Base-by-base conservation (phyloP, 768 basidiomycete species). In the Suillus cothurnatus region DNA sequence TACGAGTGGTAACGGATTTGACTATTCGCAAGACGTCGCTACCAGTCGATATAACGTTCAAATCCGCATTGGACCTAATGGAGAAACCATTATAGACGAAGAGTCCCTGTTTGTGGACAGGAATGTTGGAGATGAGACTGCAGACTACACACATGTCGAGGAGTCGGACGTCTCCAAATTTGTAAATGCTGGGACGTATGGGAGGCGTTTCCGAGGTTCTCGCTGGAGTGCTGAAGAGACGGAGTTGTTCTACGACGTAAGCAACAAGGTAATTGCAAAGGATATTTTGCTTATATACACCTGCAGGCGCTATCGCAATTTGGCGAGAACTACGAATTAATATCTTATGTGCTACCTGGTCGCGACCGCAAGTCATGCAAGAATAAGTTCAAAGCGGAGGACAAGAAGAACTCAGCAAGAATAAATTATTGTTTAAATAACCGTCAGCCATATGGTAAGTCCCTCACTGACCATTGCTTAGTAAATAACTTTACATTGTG, bases 211-310 rank as follows among this genome's bases (percentile, higher is more conserved):
- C 64, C 85, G 89, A n/a, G 91, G 91, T 12, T 89, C 90, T 19
- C 87, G 94, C 23, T 97, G 95, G 95, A 90, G 87, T 73, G 85
- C 85, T n/a, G 91, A 91, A 66, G 95, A 96, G 76, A 97, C 95
- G 0, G 94, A 95, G 63, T 75, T 89, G 23, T 97, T 97, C 74
- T 97, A 87, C 74, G 84, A 94, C 65, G 94, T 95, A 71, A 70
- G 89, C 76, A 28, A 47, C 47, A 19, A 14, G 21, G 50, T 36
- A 19, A 45, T 50, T 50, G 56, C 12, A 14, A 39, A 26, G 58
- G 12, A 19, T 61, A 21, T 59, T 38, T 57, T 63, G 49, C 14
- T 31, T 47, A 68, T n/a, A 61, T 63, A 69, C 19, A 76, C 62
- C 4, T 34, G 39, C 71, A 96, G 95, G 93, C 92, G n/a, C 79